These are phyloP conservation scores for Aquilaria malaccensis DNA, from an alignment of 345 rosid species.

Conservation along the genomic window DNA sequence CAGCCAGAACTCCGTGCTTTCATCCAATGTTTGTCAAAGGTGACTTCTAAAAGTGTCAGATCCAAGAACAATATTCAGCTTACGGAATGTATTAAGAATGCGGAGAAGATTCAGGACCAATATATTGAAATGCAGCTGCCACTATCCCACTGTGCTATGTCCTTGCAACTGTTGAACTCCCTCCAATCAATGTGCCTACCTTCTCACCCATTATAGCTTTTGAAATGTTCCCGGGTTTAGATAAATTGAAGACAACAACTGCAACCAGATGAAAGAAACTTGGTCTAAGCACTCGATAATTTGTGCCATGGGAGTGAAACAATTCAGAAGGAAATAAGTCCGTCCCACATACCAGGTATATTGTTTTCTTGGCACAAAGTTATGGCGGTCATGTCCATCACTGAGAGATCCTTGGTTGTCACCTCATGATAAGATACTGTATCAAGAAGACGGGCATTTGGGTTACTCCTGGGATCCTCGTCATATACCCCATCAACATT, in stretches of 20 bases:
- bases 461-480: slow-evolving; percentile 76
- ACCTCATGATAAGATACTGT: slow-evolving; percentile 78
- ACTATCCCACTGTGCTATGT: slow-evolving; percentile 3
- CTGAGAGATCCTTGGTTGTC: slow-evolving; percentile 83
- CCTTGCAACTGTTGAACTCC: slow-evolving; percentile 35
- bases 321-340: background rate
- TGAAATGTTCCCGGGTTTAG: slow-evolving; percentile 71
- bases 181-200: slow-evolving; percentile 84
- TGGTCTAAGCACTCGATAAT: background rate
- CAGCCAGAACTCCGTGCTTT: too few relatives aligned
- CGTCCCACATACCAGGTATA: slow-evolving; percentile 61
- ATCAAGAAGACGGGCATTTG: slow-evolving; percentile 74
- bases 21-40: too few relatives aligned
- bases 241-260: slow-evolving; percentile 91
- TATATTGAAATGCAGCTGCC: too few relatives aligned
- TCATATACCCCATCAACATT: slow-evolving; percentile 92
- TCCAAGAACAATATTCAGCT: too few relatives aligned
- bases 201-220: slow-evolving; percentile 86
- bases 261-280: slow-evolving; percentile 19
- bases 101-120: too few relatives aligned
- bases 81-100: too few relatives aligned
- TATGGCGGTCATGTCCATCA: slow-evolving; percentile 97
- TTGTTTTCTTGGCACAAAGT: slow-evolving; percentile 95
- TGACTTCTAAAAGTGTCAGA: too few relatives aligned
- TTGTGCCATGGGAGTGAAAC: background rate